A percentile compares a stretch with the other conserved stretches of the same genome.
Conservation (phyloP, 768 basidiomycete species). For the Amanita rimosa region DNA sequence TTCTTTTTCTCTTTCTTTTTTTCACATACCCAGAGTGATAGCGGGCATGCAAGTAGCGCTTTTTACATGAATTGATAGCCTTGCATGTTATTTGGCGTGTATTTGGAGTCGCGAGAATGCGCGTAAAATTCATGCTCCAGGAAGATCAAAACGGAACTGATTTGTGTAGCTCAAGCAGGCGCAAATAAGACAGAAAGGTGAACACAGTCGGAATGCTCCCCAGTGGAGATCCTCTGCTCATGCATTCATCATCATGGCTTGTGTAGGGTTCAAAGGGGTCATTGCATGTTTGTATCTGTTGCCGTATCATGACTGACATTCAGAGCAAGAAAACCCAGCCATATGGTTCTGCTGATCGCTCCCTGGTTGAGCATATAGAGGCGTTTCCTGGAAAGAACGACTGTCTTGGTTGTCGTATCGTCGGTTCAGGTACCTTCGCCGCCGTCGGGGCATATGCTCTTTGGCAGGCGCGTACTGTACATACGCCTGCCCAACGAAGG, state of each 20-base stretch:
- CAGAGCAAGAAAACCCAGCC: neutral
- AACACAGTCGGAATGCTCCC: too few relatives aligned
- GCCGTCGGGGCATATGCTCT: conserved; percentile 60
- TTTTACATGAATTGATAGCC: neutral
- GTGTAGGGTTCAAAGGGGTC: too few relatives aligned
- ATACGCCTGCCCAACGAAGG: conserved; percentile 47
- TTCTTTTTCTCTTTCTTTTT: neutral
- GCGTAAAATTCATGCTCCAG: neutral
- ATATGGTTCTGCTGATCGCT: conserved; percentile 1
- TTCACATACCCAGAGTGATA: neutral
- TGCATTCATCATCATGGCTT: too few relatives aligned
- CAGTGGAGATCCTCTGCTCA: too few relatives aligned
- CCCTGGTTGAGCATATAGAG: neutral
- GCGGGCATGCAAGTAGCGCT: neutral
- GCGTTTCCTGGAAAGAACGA: neutral
- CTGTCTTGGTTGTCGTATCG: conserved; percentile 60
- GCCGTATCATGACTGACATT: neutral
- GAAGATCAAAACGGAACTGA: too few relatives aligned
- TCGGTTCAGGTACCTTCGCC: conserved; percentile 54
- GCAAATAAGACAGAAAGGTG: too few relatives aligned
- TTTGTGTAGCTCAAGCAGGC: too few relatives aligned
- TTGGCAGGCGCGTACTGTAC: conserved; percentile 49
- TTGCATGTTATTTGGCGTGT: neutral
- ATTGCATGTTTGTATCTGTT: neutral
- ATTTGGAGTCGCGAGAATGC: neutral